Percentiles rank a stretch among this genome's conserved stretches.
phyloP scores from a whole-genome alignment of 192 early-diverging fungal genomes.

The Mortierella claussenii region DNA sequence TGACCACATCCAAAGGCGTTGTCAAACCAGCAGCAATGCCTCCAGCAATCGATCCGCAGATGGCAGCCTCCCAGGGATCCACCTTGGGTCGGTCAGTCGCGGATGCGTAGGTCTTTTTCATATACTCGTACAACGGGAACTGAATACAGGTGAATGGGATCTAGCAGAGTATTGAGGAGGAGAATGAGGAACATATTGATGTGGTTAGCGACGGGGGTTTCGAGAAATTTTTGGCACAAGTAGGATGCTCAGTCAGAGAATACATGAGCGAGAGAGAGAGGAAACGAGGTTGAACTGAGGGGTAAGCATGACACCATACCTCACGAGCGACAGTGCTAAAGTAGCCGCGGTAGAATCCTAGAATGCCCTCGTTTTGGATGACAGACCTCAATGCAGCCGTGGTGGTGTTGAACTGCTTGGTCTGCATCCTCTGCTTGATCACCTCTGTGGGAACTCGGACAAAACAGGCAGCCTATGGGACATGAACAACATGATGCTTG shows the following conservation, averaged over 20 bases:
- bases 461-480: constrained; percentile 87
- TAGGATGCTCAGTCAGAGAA: too few species aligned
- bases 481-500: too few species aligned
- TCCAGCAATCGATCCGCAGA: constrained; percentile 90
- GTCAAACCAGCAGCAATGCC: constrained; percentile 90
- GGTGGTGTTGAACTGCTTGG: constrained; percentile 77
- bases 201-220: too few species aligned
- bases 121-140: constrained; percentile 93
- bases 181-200: not conserved
- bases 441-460: constrained; percentile 96
- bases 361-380: constrained; percentile 72
- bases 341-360: constrained; percentile 94
- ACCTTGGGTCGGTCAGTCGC: constrained; percentile 55
- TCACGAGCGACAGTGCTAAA: constrained; percentile 93
- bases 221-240: too few species aligned
- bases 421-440: constrained; percentile 96
- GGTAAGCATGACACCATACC: too few species aligned
- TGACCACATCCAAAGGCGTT: constrained; percentile 96
- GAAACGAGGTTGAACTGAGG: too few species aligned
- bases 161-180: constrained; percentile 22
- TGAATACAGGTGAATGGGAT: constrained; percentile 98
- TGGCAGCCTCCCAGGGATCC: constrained; percentile 83
- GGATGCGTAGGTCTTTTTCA: constrained; percentile 74
- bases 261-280: too few species aligned
- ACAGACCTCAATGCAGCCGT: constrained; percentile 72